A percentile compares a stretch with the other conserved stretches of the same genome.
Conservation (phyloP, 306 rosid genomes). For the Rosa chinensis region DNA sequence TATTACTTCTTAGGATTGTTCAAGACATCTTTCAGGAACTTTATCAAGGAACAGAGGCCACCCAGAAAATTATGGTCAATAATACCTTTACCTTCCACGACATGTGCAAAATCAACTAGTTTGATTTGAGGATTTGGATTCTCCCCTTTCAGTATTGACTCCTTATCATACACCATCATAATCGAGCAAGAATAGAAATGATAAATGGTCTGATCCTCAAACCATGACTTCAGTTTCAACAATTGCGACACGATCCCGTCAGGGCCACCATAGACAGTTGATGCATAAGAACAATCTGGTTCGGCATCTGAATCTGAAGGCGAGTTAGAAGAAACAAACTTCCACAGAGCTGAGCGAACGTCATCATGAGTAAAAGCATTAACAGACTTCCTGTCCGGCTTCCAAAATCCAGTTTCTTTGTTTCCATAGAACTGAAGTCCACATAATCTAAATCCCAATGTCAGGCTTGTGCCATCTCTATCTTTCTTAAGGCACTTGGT, state of each 20-base stretch:
- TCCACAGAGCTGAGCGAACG: slow-evolving; percentile 36
- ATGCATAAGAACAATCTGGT: slow-evolving; percentile 51
- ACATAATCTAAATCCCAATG: slow-evolving; percentile 68
- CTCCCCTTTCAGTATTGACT: slow-evolving; percentile 29
- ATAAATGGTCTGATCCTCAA: slow-evolving; percentile 72
- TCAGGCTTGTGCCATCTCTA: slow-evolving; percentile 37
- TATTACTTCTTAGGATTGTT: neutral
- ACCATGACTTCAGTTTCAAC: slow-evolving; percentile 72
- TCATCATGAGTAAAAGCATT: slow-evolving; percentile 32
- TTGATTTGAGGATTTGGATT: slow-evolving; percentile 41
- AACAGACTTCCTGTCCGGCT: slow-evolving; percentile 41
- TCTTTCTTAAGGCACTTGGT: slow-evolving; percentile 54
- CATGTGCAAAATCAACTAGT: slow-evolving; percentile 88
- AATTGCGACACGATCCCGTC: slow-evolving; percentile 56
- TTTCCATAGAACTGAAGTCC: slow-evolving; percentile 52
- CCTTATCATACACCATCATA: slow-evolving; percentile 58
- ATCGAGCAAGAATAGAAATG: slow-evolving; percentile 74
- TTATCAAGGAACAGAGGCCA: slow-evolving; percentile 84
- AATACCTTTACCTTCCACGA: slow-evolving; percentile 49
- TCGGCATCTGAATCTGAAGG: slow-evolving; percentile 20
- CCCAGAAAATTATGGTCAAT: slow-evolving; percentile 96
- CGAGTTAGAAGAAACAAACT: slow-evolving; percentile 59
- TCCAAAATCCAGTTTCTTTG: slow-evolving; percentile 49
- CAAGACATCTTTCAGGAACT: slow-evolving; percentile 55
- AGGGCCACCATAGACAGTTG: slow-evolving; percentile 51